Conservation (phyloP, 352 stramenopile genomes). For the Saprolegnia parasitica region DNA sequence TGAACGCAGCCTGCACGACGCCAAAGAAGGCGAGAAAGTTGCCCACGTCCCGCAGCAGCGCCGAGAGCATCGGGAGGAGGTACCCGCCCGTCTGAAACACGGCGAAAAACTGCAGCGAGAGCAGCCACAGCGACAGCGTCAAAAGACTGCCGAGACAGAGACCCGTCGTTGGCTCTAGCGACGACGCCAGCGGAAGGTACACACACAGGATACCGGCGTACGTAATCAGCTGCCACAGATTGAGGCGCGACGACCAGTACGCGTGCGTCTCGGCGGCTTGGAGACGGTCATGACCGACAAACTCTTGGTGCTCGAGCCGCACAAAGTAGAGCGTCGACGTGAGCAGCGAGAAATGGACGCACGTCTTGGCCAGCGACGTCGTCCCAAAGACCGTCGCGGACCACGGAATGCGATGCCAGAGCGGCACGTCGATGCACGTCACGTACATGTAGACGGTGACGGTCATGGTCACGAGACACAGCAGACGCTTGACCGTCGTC, state of each 20-base stretch:
- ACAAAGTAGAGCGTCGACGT: constrained; percentile 7
- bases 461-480: background rate
- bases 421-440: background rate
- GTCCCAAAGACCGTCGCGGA: background rate
- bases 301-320: constrained; percentile 1
- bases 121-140: constrained; percentile 6
- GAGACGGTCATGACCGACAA: background rate
- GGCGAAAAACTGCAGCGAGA: constrained; percentile 15
- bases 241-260: background rate
- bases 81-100: constrained; percentile 19
- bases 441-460: background rate
- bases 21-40: constrained; percentile 19
- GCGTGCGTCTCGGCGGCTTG: too few species aligned
- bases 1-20: constrained; percentile 2
- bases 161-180: background rate
- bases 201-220: background rate
- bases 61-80: constrained; percentile 9
- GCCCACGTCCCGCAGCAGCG: constrained; percentile 10
- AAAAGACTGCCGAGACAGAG: constrained; percentile 17
- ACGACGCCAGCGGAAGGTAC: background rate
- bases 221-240: background rate
- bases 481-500: background rate
- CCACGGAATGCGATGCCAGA: background rate
- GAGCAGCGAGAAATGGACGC: background rate
- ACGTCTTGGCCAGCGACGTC: background rate